These are phyloP conservation scores for Yarrowia sp. DNA, from an alignment of 805 yeast species.

Conservation along the genomic window DNA sequence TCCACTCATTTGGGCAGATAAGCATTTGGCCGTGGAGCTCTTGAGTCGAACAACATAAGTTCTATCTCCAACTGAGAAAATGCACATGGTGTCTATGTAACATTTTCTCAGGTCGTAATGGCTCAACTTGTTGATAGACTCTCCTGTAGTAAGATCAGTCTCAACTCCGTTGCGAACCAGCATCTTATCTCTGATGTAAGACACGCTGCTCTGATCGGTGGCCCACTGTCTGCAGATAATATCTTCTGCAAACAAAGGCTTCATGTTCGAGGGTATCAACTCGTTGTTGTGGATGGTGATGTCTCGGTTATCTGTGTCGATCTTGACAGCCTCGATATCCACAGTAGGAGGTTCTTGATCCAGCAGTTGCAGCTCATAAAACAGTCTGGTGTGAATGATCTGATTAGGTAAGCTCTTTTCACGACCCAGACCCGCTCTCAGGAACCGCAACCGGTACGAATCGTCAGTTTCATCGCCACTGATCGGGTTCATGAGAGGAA, in stretches of 20 bases:
- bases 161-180: not conserved
- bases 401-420: slow-evolving; percentile 10
- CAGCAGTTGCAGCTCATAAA: slow-evolving; percentile 27
- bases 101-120: slow-evolving; percentile 7
- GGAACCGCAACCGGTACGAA: slow-evolving; percentile 5
- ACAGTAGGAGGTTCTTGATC: slow-evolving; percentile 15
- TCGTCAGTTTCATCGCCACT: not conserved
- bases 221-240: slow-evolving; percentile 19
- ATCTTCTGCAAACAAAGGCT: slow-evolving; percentile 11
- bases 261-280: slow-evolving; percentile 6
- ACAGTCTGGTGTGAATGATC: slow-evolving; percentile 17
- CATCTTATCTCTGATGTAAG: slow-evolving; percentile 16
- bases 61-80: slow-evolving; percentile 2
- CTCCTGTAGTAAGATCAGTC: slow-evolving; percentile 7
- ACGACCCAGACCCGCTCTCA: not conserved
- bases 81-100: slow-evolving; percentile 16
- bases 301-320: not conserved
- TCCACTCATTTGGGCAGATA: slow-evolving; percentile 21
- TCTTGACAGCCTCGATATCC: slow-evolving; percentile 1
- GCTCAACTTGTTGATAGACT: not conserved
- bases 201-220: slow-evolving; percentile 8
- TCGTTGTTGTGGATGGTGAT: slow-evolving; percentile 15
- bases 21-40: slow-evolving; percentile 1
- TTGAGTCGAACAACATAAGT: slow-evolving; percentile 8
- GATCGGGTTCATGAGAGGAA: slow-evolving; percentile 16